These are phyloP conservation scores for Hanseniaspora clermontiae DNA, from an alignment of 805 yeast species.

Conservation along the genomic window DNA sequence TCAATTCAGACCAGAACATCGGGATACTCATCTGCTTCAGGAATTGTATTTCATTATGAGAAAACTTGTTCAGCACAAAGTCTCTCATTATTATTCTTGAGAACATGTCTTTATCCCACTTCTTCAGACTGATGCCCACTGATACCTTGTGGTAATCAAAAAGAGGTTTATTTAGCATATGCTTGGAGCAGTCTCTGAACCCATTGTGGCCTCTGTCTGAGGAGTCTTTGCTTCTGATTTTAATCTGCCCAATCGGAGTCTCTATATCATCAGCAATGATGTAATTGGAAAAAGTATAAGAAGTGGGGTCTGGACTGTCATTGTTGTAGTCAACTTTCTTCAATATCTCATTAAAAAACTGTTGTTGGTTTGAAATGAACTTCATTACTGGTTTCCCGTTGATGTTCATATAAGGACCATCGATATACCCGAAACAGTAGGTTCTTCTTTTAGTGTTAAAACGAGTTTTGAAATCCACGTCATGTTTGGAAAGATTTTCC, in stretches of 20 bases:
- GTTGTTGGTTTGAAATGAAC: not conserved
- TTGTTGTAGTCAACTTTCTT: not conserved
- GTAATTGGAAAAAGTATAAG: not conserved
- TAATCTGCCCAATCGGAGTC: not conserved
- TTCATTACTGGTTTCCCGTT: not conserved
- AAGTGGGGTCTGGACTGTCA: not conserved
- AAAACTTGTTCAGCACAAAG: not conserved
- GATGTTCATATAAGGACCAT: not conserved
- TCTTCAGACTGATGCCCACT: not conserved
- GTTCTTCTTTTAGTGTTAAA: not conserved
- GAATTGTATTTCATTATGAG: not conserved
- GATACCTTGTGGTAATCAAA: not conserved
- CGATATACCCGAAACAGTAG: not conserved
- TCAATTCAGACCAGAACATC: not conserved
- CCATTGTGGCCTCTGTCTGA: conserved; percentile 13
- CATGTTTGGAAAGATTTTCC: not conserved
- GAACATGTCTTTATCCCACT: not conserved
- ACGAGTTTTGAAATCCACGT: not conserved
- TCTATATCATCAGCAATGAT: conserved; percentile 9
- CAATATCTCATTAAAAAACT: not conserved
- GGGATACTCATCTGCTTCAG: not conserved
- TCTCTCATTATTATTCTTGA: not conserved
- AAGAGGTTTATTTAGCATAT: no score
- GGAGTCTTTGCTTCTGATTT: not conserved
- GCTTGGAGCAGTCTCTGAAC: not conserved